A percentile compares a stretch with the other conserved stretches of the same genome.
These are phyloP conservation scores for Pisolithus thermaeus DNA, from an alignment of 1,284 basidiomycete genomes.

Conservation along the genomic window DNA sequence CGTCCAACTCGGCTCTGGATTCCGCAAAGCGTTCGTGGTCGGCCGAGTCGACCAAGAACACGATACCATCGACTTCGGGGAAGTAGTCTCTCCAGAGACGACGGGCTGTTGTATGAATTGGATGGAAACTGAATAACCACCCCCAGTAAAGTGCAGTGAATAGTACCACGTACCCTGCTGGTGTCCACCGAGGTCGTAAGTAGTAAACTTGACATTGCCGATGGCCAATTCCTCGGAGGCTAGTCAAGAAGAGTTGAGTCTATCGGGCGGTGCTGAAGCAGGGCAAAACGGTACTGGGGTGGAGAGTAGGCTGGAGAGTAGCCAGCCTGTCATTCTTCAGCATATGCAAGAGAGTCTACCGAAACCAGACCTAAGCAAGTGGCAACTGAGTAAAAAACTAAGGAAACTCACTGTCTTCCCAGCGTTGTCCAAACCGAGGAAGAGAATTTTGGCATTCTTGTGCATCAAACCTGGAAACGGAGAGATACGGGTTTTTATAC, in stretches of 20 bases:
- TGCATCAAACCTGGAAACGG: constrained; percentile 75
- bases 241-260: constrained; percentile 29
- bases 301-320: constrained; percentile 95
- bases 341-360: constrained; percentile 96
- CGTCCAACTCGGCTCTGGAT: constrained; percentile 95
- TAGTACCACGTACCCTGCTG: constrained; percentile 68
- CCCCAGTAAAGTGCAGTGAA: constrained; percentile 5
- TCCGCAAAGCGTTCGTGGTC: constrained; percentile 96
- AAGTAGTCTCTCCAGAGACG: constrained; percentile 99
- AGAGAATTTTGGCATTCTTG: constrained; percentile 99
- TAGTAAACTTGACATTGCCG: constrained; percentile 98
- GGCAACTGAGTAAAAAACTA: neutral
- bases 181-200: constrained; percentile 98
- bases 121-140: constrained; percentile 3
- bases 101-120: constrained; percentile 58
- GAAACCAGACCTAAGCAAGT: constrained; percentile 5
- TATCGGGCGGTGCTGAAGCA: neutral
- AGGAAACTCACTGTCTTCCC: constrained; percentile 87
- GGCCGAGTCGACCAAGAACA: constrained; percentile 97
- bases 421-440: constrained; percentile 98
- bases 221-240: constrained; percentile 99
- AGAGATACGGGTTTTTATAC: neutral
- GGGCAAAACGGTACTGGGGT: constrained; percentile 71
- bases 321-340: constrained; percentile 99
- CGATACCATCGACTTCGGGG: constrained; percentile 98